Evolutionary conservation across 257 asterid species (phyloP), one percentile per base, ranked within the genome.

Genomic region (Orobanche coerulescens): DNA sequence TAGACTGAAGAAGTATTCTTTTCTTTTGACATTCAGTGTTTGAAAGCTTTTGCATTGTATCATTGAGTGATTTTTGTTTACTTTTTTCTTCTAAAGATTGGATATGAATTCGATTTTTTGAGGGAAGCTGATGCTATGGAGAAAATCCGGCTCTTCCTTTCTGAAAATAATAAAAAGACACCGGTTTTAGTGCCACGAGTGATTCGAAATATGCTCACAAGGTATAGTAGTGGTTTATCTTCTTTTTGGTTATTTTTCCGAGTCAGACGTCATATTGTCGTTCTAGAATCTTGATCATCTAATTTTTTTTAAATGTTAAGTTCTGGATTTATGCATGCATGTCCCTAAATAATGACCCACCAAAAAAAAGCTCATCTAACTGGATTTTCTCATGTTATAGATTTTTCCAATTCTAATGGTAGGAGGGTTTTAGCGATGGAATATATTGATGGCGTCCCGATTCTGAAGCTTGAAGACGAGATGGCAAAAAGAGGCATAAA

Each of bases 91-190:
- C 54, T 61, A 68, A n/a, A 93, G 99, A 93, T 93, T 71, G 95
- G 96, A 64, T 85, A 86, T 73, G 97, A 93, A 68, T 93, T 93
- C 77, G 58, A 93, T 80, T 93, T 93, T 70, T 53, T 69, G 76
- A 81, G 97, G 82, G 99, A 89, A 77, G 97, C 97, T 48, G 88
- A 76, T 74, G 96, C 99, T 49, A 93, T 93, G 99, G 85, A 82
- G 63, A 89, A 80, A 79, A 93, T 89, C 67, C 84, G 74, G 4
- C 74, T 20, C 22, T 93, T 89, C 75, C 78, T 93, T 22, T 79
- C 74, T 43, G 79, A 73, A 70, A 84, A 76, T 67, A 89, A 89
- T 81, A 89, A 81, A 73, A 89, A 66, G 76, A 19, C 83, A 71
- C 90, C 94, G 16, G 99, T 93, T 63, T 53, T 68, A 63, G 97